phyloP scores from a whole-genome alignment of 2,329 filamentous ascomycete species.

The Talaromyces funiculosus region DNA sequence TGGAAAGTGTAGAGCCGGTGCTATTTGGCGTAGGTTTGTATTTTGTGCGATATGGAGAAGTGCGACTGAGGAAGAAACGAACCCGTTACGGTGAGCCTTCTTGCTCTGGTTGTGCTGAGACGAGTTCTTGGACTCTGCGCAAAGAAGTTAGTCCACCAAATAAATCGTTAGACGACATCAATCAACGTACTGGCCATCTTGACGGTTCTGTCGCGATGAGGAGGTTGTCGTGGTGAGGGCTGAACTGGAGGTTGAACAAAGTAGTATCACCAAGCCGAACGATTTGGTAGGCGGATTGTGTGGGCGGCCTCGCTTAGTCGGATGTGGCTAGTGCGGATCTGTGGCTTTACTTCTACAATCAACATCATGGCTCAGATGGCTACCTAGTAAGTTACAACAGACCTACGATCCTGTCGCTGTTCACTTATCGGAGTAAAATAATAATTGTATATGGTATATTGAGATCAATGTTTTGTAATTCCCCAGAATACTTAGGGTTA shows the following conservation, averaged over 20 bases:
- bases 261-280: slow-evolving; percentile 14
- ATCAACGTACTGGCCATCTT: slow-evolving; percentile 43
- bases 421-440: too few relatives aligned
- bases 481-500: too few relatives aligned
- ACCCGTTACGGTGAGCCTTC: slow-evolving; percentile 99
- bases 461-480: too few relatives aligned
- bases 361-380: background rate
- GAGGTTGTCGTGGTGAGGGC: slow-evolving; percentile 28
- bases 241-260: slow-evolving; percentile 21
- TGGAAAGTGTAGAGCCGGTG: background rate
- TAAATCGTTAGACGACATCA: background rate
- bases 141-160: background rate
- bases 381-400: too few relatives aligned
- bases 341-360: background rate
- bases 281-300: slow-evolving; percentile 32
- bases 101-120: slow-evolving; percentile 97
- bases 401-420: background rate
- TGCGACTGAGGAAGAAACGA: slow-evolving; percentile 39
- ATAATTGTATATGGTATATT: too few relatives aligned
- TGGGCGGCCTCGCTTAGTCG: slow-evolving; percentile 39
- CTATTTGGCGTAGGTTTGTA: background rate
- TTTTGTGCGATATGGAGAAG: background rate
- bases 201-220: slow-evolving; percentile 37
- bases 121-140: slow-evolving; percentile 97
- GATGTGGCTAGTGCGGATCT: slow-evolving; percentile 9